Percentiles rank a stretch among this genome's conserved stretches.
Evolutionary conservation across 805 yeast genomes (phyloP).

Genomic region (Metschnikowia gelsemii): DNA sequence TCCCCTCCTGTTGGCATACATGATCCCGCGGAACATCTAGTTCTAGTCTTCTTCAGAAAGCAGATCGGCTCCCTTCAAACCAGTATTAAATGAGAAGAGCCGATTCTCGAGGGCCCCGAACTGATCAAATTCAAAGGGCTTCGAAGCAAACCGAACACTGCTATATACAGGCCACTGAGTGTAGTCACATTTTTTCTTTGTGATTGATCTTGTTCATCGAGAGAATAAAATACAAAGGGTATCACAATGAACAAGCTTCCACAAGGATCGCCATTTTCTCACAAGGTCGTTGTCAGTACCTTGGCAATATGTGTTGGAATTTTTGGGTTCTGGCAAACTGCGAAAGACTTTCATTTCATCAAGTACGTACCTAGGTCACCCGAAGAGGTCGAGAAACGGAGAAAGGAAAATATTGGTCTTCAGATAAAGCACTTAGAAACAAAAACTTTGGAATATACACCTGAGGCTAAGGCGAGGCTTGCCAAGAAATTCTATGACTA

Average conservation of each 20-base stretch:
- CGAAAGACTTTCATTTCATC: slow-evolving; percentile 40
- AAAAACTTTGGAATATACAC: slow-evolving; percentile 41
- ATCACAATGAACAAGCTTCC: slow-evolving; percentile 22
- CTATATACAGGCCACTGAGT: no score
- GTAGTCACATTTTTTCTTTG: no score
- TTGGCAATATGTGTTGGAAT: slow-evolving; percentile 36
- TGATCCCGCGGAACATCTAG: no score
- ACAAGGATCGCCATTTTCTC: slow-evolving; percentile 36
- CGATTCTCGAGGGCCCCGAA: no score
- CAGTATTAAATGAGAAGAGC: no score
- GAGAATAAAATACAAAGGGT: background rate
- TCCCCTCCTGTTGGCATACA: no score
- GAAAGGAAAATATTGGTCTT: slow-evolving; percentile 32
- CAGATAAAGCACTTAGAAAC: slow-evolving; percentile 32
- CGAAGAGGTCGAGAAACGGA: slow-evolving; percentile 40
- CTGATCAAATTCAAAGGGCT: no score
- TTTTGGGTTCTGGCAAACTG: slow-evolving; percentile 34
- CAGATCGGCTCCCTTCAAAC: no score
- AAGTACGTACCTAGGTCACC: slow-evolving; percentile 38
- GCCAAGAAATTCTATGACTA: slow-evolving; percentile 6
- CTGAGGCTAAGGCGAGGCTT: slow-evolving; percentile 42
- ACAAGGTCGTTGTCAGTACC: slow-evolving; percentile 37
- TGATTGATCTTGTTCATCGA: no score
- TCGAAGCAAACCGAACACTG: no score
- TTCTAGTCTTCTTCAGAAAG: no score